Conservation (phyloP, 2,329 filamentous ascomycete genomes). For the Alternaria sp. region DNA sequence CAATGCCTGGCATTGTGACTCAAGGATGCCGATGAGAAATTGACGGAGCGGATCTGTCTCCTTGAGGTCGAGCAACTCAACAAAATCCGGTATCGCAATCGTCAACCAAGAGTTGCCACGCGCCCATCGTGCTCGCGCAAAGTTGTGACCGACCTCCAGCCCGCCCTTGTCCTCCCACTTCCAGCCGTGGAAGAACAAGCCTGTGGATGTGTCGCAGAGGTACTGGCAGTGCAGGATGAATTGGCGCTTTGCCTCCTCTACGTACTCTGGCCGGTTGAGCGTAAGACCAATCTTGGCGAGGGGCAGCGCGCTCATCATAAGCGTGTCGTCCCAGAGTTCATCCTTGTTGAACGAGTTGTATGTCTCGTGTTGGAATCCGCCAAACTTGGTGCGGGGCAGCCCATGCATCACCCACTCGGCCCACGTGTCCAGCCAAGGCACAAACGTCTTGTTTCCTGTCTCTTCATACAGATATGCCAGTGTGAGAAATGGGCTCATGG, state of each 20-base stretch:
- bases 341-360: conserved; percentile 75
- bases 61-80: conserved; percentile 73
- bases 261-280: conserved; percentile 73
- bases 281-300: conserved; percentile 80
- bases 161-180: conserved; percentile 71
- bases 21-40: conserved; percentile 69
- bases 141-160: conserved; percentile 61
- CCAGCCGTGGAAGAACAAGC: conserved; percentile 85
- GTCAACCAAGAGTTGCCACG: conserved; percentile 78
- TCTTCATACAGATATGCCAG: conserved; percentile 81
- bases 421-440: conserved; percentile 82
- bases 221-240: conserved; percentile 82
- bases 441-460: conserved; percentile 71
- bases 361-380: conserved; percentile 78
- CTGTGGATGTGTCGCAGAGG: conserved; percentile 74
- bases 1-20: conserved; percentile 74
- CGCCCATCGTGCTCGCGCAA: conserved; percentile 64
- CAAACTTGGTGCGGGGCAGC: conserved; percentile 73
- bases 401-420: conserved; percentile 85
- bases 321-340: conserved; percentile 84
- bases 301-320: conserved; percentile 88
- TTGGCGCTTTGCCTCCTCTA: conserved; percentile 79
- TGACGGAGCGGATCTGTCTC: conserved; percentile 67
- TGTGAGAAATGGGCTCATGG: conserved; percentile 80
- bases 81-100: conserved; percentile 82